Evolutionary conservation across 2,329 filamentous ascomycete genomes (phyloP), one percentile per base, ranked within the genome.

Genomic region (Trichoderma aggressivum): DNA sequence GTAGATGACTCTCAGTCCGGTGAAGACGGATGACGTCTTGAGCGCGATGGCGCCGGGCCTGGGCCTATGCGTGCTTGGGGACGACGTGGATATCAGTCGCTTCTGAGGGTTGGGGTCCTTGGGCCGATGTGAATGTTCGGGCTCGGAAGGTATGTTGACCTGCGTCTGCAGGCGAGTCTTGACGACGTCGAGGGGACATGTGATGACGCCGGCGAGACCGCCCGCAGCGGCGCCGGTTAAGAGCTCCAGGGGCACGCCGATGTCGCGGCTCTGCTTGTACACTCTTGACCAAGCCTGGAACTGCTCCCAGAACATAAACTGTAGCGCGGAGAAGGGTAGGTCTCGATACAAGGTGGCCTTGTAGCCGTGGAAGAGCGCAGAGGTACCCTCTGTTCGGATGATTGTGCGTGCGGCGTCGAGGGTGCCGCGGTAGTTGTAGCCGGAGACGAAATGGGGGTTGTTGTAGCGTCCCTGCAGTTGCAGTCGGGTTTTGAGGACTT

Each of bases 221-320:
- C 96, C 96, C 7, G 96, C 97, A 3, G 90, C 91, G 3, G 93
- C 94, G 18, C 94, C 96, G 0, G 96, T 99, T 16, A 97, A 81
- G 28, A 98, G 91, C 80, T 99, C 96, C 47, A 98, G 81, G 1
- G 90, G 87, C 39, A 97, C 82, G 1, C 96, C 96, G 67, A 99
- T 97, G 71, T 98, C 93, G 71, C 91, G 88, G 73, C 90, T 92
- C 39, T 91, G 89, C 78, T 92, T 90, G 86, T 92, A 97, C 67
- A 89, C 81, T 77, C 92, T 92, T 1, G 96, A 94, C 86, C 93
- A 88, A 59, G 86, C 89, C 77, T 94, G 93, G 79, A 94, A 94
- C 81, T 98, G 93, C 81, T 99, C 96, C 84, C 97, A 99, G 80
- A 99, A 98, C 77, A 97, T 95, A 81, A 99, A 98, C 79, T 99